Evolutionary conservation across 2,329 filamentous ascomycete genomes (phyloP), one percentile per base, ranked within the genome.

Genomic region (Esteya vermicola): DNA sequence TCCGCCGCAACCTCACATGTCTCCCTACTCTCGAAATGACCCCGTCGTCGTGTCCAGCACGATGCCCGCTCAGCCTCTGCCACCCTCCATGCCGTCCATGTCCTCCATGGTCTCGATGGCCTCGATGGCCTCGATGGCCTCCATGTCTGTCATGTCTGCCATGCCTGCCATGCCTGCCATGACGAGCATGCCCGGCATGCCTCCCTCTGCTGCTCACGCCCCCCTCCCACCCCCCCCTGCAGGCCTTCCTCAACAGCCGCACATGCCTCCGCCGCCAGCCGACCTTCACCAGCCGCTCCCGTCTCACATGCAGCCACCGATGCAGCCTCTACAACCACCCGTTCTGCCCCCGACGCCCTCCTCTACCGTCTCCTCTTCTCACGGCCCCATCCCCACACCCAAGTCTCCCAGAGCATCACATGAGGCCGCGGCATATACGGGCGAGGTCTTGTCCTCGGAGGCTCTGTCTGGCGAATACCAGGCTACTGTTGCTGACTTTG

Each of bases 21-120:
- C 43, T 40, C 16, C 53, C 49, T 74, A 72, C 53, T 51, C 66
- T 39, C 63, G 65, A 33, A 61, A 65, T 52, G 58, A 50, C 38
- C 68, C 71, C n/a, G 64, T 60, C 36, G 27, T 44, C 20, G 54
- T 69, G 55, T 63, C 69, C 43, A 65, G 72, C 45, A 58, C 77
- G 48, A 19, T 28, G 12, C 28, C 39, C 6, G 33, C 16, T 27
- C 33, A 26, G 26, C 27, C 33, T 6, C 27, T 21, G 20, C 39
- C 25, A 14, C 26, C 39, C 4, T 21, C 39, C 10, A 12, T 34
- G n/a, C 33, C 25, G 21, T 21, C 31, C 3, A 22, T n/a, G n/a
- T n/a, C n/a, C n/a, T n/a, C n/a, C n/a, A n/a, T n/a, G n/a, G n/a
- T n/a, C n/a, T n/a, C n/a, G n/a, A n/a, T n/a, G n/a, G n/a, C n/a